Base-by-base conservation (phyloP, 192 early-diverging fungal species). In the Dimargaris xerosporica region DNA sequence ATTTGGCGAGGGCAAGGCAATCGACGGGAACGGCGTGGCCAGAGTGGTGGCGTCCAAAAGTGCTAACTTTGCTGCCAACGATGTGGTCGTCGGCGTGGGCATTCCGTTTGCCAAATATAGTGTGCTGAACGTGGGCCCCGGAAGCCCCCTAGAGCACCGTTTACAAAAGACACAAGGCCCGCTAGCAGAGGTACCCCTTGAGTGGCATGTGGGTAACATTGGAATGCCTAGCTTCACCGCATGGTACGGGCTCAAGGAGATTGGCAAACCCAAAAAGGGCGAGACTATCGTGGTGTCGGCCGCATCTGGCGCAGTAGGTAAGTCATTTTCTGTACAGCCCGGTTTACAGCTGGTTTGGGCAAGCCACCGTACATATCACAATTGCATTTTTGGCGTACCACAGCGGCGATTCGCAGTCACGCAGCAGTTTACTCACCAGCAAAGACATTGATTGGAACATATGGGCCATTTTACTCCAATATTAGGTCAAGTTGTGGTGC, bases 221-320 rank as follows among this genome's bases (percentile, higher is more conserved):
- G 87, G 90, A 28, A 91, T 92, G 86, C 82, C 90, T 29, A 82
- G 85, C 31, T 76, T 84, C 47, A 93, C 91, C 10, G 91, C 88
- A 0, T 90, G 88, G 62, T 65, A 73, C 26, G 83, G 85, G 31
- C 68, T 90, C 13, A 51, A 79, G 31, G 67, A 72, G 11, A 66
- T 85, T 26, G 89, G 84, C 28, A 67, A 87, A 60, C 83, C 88
- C 62, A 87, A 88, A 69, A 67, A 67, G 3, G 91, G 91, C 13
- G 91, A 96, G 64, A 93, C 88, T 1, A 68, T 92, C 12, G 90
- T 83, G 47, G 78, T 94, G 21, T 85, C 80, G 1, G 87, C 85
- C 21, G 94, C 91, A 0, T 77, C 87, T 30, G 91, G 85, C 19
- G 83, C 84, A 0, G 87, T 90, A 5, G 89, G 83, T 7, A 47